Base-by-base conservation (phyloP, 2,329 filamentous ascomycete genomes). In the Trichophyton equinum region DNA sequence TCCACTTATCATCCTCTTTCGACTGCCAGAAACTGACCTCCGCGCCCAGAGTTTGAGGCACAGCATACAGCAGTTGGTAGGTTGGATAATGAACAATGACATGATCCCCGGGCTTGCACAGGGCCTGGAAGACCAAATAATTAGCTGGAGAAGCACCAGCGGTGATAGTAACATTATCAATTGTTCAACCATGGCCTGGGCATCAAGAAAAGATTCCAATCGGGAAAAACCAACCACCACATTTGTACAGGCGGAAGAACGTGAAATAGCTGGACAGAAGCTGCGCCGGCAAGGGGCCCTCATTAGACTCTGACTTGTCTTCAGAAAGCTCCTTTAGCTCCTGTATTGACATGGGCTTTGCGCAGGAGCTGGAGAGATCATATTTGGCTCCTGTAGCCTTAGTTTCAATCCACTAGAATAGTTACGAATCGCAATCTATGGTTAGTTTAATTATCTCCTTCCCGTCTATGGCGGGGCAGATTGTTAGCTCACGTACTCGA, bases 41-140 rank as follows among this genome's bases (percentile, higher is more conserved):
- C 0, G 88, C 89, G 0, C 90, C 89, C 4, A 95, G 75, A 42
- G 84, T 86, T 65, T 80, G 78, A 0, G 90, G 89, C 0, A 95
- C 82, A 8, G 84, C 78, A 69, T 92, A 94, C 1, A 95, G 79
- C 67, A 94, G 89, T 71, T 94, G 88, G 68, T 94, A 95, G 0
- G 89, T 92, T 11, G 91, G 90, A 70, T 91, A 89, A 62, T 94
- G 87, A 68, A 88, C 94, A 62, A 95, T 81, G 55, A 92, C 87
- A 78, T 95, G 90, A 69, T 95, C 89, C 0, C 85, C 87, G 0
- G 84, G 82, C 0, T 83, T 82, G 1, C 94, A 70, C 5, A 94
- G 77, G 0, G 85, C 79, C 71, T 91, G 91, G 6, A 94, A 80
- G 1, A 85, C 76, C n/a, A 94, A 75, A 67, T 90, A 89, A 69